phyloP scores from a whole-genome alignment of 1,284 basidiomycete species.

The Somion occarium region DNA sequence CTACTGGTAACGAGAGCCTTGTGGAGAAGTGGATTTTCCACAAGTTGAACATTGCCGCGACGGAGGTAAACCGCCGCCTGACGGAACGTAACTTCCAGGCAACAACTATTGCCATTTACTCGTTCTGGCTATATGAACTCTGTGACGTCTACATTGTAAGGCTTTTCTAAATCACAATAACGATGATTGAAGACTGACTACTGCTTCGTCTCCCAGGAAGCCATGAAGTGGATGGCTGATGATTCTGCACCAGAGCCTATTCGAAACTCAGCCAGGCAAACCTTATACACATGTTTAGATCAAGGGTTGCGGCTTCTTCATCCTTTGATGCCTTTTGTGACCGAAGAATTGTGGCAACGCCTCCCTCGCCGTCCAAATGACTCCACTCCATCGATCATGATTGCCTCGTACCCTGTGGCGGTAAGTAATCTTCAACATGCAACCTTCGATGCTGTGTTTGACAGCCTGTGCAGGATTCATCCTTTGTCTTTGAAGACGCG shows the following conservation, averaged over 20 bases:
- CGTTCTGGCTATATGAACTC: slow-evolving; percentile 98
- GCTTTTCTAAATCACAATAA: slow-evolving; percentile 10
- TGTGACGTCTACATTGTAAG: slow-evolving; percentile 97
- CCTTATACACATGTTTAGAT: slow-evolving; percentile 93
- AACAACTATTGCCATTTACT: slow-evolving; percentile 82
- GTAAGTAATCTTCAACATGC: slow-evolving; percentile 40
- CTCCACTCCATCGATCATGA: slow-evolving; percentile 83
- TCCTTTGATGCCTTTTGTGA: slow-evolving; percentile 99
- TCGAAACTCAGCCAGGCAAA: slow-evolving; percentile 88
- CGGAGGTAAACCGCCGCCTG: slow-evolving; percentile 74
- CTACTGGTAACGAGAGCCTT: slow-evolving; percentile 84
- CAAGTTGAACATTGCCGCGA: slow-evolving; percentile 83
- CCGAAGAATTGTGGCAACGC: slow-evolving; percentile 98
- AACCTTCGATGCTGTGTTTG: not conserved
- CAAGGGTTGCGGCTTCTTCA: slow-evolving; percentile 87
- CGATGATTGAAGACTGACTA: not conserved
- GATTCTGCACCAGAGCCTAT: slow-evolving; percentile 58
- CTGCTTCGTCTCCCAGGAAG: slow-evolving; percentile 56
- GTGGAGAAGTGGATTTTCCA: slow-evolving; percentile 97
- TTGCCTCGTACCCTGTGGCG: slow-evolving; percentile 77
- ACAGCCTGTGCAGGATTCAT: slow-evolving; percentile 44
- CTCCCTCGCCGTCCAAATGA: slow-evolving; percentile 85
- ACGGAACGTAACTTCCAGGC: slow-evolving; percentile 89
- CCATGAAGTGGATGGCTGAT: slow-evolving; percentile 96
- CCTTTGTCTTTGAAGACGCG: slow-evolving; percentile 69